phyloP scores from a whole-genome alignment of 805 yeast species.

The Scheffersomyces amazonensis region DNA sequence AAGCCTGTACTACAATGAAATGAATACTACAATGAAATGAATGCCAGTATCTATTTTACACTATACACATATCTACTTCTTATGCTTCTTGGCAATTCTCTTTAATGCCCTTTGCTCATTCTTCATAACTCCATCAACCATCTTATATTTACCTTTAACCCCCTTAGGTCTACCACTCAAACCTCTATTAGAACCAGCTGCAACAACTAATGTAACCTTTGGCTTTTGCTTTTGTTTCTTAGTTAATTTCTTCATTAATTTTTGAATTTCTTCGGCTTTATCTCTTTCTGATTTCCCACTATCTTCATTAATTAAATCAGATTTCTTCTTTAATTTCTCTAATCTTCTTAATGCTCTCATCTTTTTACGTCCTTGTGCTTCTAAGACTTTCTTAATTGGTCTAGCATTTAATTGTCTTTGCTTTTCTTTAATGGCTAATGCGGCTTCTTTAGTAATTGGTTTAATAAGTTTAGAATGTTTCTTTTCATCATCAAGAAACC shows the following conservation, averaged over 20 bases:
- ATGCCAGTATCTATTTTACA: too few relatives aligned
- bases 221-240: slow-evolving; percentile 74
- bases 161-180: slow-evolving; percentile 95
- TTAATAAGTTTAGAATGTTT: slow-evolving; percentile 79
- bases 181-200: slow-evolving; percentile 81
- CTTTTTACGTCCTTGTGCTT: slow-evolving; percentile 95
- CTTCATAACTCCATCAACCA: slow-evolving; percentile 98
- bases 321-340: slow-evolving; percentile 88
- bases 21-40: too few relatives aligned
- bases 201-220: slow-evolving; percentile 84
- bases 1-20: too few relatives aligned
- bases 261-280: slow-evolving; percentile 89
- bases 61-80: slow-evolving; percentile 37
- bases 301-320: slow-evolving; percentile 88
- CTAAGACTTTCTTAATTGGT: slow-evolving; percentile 97
- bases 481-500: slow-evolving; percentile 94
- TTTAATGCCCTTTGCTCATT: slow-evolving; percentile 93
- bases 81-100: slow-evolving; percentile 85
- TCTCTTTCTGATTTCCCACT: slow-evolving; percentile 84
- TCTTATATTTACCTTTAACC: slow-evolving; percentile 94
- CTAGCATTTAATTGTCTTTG: slow-evolving; percentile 79
- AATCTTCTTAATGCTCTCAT: slow-evolving; percentile 84
- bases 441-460: slow-evolving; percentile 90
- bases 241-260: slow-evolving; percentile 75
- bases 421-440: slow-evolving; percentile 41